Evolutionary conservation across 768 basidiomycete genomes (phyloP).

Genomic region (Phlebiopsis flavidoalba): DNA sequence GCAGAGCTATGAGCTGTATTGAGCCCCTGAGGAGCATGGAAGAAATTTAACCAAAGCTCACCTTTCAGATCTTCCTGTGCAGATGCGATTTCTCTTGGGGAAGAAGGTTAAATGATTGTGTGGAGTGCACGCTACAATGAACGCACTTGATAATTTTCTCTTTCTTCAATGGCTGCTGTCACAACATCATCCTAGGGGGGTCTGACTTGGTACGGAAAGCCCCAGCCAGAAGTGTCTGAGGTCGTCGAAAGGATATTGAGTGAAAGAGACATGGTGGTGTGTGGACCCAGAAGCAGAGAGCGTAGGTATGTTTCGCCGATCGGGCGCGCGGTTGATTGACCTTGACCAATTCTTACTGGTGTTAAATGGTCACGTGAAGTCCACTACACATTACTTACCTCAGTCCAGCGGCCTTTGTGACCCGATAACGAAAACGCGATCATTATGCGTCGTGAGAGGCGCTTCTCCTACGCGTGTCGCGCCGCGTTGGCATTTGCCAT

Average conservation of each 20-base stretch:
- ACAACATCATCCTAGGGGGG: conserved; percentile 58
- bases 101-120: not conserved
- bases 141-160: conserved; percentile 73
- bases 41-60: conserved; percentile 20
- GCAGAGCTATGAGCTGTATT: conserved; percentile 41
- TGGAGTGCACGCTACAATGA: not conserved
- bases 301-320: no score
- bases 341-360: no score
- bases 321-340: no score
- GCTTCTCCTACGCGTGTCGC: not conserved
- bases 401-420: not conserved
- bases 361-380: no score
- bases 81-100: conserved; percentile 62
- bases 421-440: not conserved
- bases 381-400: not conserved
- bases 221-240: conserved; percentile 15
- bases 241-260: conserved; percentile 19
- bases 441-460: not conserved
- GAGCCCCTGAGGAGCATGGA: not conserved
- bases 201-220: conserved; percentile 8
- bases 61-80: conserved; percentile 76
- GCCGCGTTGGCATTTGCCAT: not conserved
- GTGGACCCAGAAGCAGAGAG: not conserved
- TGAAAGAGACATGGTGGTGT: conserved; percentile 10
- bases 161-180: conserved; percentile 68